phyloP scores from a whole-genome alignment of 129 eudicot genomes.

The Logfia minima region DNA sequence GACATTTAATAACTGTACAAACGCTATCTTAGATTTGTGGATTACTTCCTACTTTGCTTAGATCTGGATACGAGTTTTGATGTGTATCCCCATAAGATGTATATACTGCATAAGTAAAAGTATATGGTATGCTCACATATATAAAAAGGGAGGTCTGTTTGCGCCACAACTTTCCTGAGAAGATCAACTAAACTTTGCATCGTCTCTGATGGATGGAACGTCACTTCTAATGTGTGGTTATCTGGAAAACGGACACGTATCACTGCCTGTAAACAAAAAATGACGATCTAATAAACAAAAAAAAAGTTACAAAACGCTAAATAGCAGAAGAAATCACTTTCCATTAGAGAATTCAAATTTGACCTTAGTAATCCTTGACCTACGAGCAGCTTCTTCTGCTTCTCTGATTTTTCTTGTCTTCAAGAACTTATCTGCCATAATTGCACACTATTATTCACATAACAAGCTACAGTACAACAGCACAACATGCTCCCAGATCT shows the following conservation, averaged over 20 bases:
- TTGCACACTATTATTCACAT: conserved; percentile 3
- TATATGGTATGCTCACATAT: conserved; percentile 49
- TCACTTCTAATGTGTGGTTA: conserved; percentile 69
- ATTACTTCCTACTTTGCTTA: not conserved
- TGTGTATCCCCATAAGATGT: not conserved
- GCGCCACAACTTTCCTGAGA: conserved; percentile 61
- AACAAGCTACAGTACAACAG: not conserved
- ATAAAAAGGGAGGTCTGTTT: conserved; percentile 66
- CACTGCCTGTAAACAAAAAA: conserved; percentile 53
- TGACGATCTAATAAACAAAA: not conserved
- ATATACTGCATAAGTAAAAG: not conserved
- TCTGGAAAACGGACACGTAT: conserved; percentile 90
- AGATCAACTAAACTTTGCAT: conserved; percentile 70
- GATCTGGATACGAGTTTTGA: not conserved
- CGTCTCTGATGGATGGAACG: conserved; percentile 84
- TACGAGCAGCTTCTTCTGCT: conserved; percentile 86
- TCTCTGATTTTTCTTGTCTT: conserved; percentile 85
- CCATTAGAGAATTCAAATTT: not conserved
- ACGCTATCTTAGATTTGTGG: not conserved
- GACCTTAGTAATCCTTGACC: conserved; percentile 77
- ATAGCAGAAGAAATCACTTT: not conserved
- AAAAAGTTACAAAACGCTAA: not conserved
- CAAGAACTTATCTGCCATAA: conserved; percentile 59
- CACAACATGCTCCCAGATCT: not conserved
- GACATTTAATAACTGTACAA: not conserved